These are phyloP conservation scores for Termitomyces sp. DNA, from an alignment of 768 basidiomycete species.

Conservation along the genomic window DNA sequence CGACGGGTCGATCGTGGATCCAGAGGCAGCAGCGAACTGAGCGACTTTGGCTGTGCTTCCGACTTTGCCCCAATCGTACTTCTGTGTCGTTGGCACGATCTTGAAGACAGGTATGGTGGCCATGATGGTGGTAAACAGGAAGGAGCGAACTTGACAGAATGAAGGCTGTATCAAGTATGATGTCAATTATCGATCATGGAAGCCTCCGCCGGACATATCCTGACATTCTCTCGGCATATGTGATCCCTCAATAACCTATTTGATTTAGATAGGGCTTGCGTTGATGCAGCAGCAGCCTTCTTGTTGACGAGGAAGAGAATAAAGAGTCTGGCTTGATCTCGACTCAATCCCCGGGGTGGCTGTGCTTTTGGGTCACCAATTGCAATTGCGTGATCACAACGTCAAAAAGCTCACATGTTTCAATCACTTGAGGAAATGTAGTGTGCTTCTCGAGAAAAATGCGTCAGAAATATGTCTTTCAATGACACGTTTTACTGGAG, in stretches of 20 bases:
- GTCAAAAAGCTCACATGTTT: no score
- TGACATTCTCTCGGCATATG: neutral
- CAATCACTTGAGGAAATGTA: no score
- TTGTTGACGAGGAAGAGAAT: no score
- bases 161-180: neutral
- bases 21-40: conserved; percentile 63
- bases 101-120: conserved; percentile 53
- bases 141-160: neutral
- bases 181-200: neutral
- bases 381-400: no score
- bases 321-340: no score
- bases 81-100: conserved; percentile 77
- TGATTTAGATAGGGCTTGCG: neutral
- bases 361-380: no score
- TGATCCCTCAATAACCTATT: neutral
- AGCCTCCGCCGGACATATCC: neutral
- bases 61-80: conserved; percentile 93
- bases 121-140: neutral
- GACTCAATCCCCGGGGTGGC: no score
- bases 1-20: conserved; percentile 61
- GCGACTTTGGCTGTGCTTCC: conserved; percentile 84
- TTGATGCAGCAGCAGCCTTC: no score
- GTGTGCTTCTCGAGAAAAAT: no score
- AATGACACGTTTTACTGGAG: no score
- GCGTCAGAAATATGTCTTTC: no score